A percentile compares a stretch with the other conserved stretches of the same genome.
Conservation (phyloP, 2,329 filamentous ascomycete genomes). For the Westerdykella aurantiaca region DNA sequence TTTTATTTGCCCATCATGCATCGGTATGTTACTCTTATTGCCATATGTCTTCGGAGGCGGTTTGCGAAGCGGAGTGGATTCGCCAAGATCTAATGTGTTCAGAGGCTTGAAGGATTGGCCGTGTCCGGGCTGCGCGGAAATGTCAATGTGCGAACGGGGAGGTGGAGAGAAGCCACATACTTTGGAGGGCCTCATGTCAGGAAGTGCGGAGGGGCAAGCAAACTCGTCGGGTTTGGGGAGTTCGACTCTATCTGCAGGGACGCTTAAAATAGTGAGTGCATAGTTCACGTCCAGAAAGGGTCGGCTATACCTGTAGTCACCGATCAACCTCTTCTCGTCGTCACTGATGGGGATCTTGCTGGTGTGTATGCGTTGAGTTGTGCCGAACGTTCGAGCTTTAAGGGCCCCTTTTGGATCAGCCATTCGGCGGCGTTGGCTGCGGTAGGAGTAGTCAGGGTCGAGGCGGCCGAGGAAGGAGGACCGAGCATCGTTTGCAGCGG, state of each 20-base stretch:
- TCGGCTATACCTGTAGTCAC: constrained; percentile 1
- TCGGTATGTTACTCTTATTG: too few relatives aligned
- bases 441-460: too few relatives aligned
- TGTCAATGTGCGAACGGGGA: neutral
- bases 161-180: neutral
- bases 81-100: constrained; percentile 7
- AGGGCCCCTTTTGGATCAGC: too few relatives aligned
- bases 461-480: too few relatives aligned
- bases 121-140: constrained; percentile 10
- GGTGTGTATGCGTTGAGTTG: too few relatives aligned
- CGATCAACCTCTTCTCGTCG: constrained; percentile 6
- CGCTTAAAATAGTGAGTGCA: neutral
- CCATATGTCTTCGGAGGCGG: too few relatives aligned
- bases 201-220: neutral
- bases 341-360: neutral
- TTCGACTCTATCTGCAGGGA: neutral
- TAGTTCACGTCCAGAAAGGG: neutral
- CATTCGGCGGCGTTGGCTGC: too few relatives aligned
- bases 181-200: too few relatives aligned
- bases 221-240: neutral
- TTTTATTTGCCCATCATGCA: too few relatives aligned
- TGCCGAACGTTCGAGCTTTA: too few relatives aligned
- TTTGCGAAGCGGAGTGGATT: too few relatives aligned
- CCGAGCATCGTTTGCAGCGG: neutral
- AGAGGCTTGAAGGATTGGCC: constrained; percentile 9